phyloP scores from a whole-genome alignment of 768 basidiomycete genomes.

The Suillus paluster region DNA sequence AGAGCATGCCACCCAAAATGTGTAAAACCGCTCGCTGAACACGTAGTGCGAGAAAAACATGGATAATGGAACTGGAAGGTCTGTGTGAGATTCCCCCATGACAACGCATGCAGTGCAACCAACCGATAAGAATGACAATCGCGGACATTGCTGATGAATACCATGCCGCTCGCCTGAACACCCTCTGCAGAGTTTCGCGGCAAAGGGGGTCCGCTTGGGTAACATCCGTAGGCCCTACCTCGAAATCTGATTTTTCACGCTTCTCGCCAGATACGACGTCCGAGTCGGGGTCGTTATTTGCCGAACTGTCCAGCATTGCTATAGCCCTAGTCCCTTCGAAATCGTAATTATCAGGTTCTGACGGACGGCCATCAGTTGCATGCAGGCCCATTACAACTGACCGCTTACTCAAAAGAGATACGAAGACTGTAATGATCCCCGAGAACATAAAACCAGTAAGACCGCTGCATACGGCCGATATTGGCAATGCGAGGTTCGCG shows the following conservation, averaged over 20 bases:
- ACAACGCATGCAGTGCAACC: constrained; percentile 1
- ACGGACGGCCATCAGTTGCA: not conserved
- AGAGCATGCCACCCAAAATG: constrained; percentile 40
- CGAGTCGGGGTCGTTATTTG: constrained; percentile 3
- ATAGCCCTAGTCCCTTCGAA: constrained; percentile 38
- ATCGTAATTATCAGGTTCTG: constrained; percentile 40
- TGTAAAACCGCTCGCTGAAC: constrained; percentile 37
- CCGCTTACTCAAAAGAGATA: constrained; percentile 34
- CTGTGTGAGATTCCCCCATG: not conserved
- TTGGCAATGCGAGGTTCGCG: constrained; percentile 37
- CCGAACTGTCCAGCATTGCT: constrained; percentile 24
- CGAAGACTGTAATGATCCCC: constrained; percentile 33
- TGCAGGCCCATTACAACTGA: constrained; percentile 16
- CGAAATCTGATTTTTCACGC: constrained; percentile 7
- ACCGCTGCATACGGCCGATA: constrained; percentile 41
- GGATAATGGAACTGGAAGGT: constrained; percentile 32
- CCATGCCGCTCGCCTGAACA: constrained; percentile 35
- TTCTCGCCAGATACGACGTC: constrained; percentile 13
- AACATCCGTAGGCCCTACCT: not conserved
- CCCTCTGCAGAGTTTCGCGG: constrained; percentile 21
- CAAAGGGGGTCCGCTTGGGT: constrained; percentile 4
- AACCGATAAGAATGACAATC: constrained; percentile 33
- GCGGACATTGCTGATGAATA: constrained; percentile 31
- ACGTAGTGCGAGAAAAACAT: constrained; percentile 43
- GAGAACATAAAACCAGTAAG: constrained; percentile 36